phyloP scores from a whole-genome alignment of 176 grass and related monocot species.

The Pontederia paniculata region DNA sequence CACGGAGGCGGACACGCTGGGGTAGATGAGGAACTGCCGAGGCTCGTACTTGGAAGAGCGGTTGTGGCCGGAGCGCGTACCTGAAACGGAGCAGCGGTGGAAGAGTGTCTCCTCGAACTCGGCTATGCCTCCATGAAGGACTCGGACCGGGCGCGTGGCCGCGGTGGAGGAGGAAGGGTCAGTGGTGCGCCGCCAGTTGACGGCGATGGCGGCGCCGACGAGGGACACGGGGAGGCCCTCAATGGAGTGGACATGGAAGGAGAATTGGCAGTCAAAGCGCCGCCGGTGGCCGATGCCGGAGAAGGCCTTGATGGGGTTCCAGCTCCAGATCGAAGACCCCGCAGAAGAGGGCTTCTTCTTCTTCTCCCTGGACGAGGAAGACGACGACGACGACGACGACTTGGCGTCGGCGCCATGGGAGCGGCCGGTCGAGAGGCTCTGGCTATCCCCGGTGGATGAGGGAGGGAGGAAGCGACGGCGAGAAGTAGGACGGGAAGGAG shows the following conservation, averaged over 20 bases:
- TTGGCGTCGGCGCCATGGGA: constrained; percentile 22
- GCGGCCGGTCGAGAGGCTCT: constrained; percentile 5
- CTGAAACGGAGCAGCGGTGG: constrained; percentile 58
- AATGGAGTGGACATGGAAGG: constrained; percentile 67
- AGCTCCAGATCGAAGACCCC: constrained; percentile 8
- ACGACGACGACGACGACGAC: constrained; percentile 6
- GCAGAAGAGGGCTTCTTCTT: constrained; percentile 3
- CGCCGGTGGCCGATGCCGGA: constrained; percentile 73
- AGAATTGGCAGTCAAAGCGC: constrained; percentile 76
- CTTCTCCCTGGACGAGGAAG: constrained; percentile 47
- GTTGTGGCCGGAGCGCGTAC: constrained; percentile 25
- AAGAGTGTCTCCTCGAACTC: constrained; percentile 60
- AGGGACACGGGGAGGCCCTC: constrained; percentile 61
- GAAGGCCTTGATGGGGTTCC: constrained; percentile 55
- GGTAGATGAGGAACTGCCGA: constrained; percentile 44
- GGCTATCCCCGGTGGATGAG: constrained; percentile 21
- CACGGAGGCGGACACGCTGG: constrained; percentile 19
- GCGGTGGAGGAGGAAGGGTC: constrained; percentile 12
- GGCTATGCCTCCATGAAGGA: constrained; percentile 43
- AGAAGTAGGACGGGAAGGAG: constrained; percentile 20
- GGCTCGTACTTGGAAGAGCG: constrained; percentile 78
- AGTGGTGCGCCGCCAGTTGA: constrained; percentile 56
- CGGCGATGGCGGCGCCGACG: constrained; percentile 35
- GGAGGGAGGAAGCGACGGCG: constrained; percentile 50
- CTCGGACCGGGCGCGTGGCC: constrained; percentile 35